phyloP scores from a whole-genome alignment of 192 early-diverging fungal species.

The Mortierella hygrophila region DNA sequence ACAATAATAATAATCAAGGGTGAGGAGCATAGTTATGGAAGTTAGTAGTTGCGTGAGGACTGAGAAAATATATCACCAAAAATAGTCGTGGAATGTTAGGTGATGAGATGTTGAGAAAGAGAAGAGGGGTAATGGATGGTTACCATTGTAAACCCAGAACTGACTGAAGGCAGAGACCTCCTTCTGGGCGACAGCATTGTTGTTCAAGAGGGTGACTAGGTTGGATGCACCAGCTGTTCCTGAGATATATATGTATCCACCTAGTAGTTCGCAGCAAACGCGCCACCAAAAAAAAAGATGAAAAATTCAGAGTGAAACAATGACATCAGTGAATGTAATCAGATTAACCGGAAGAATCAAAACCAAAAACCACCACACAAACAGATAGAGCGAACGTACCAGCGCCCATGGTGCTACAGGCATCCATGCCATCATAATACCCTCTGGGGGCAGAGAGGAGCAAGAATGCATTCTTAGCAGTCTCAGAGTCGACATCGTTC shows the following conservation, averaged over 20 bases:
- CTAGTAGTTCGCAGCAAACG: not conserved
- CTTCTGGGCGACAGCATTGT: conserved; percentile 30
- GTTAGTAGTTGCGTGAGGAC: not conserved
- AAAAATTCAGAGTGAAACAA: not conserved
- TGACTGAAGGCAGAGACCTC: conserved; percentile 34
- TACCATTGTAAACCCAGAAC: conserved; percentile 52
- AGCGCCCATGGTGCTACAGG: conserved; percentile 21
- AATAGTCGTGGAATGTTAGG: too few species aligned
- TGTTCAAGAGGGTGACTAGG: conserved; percentile 33
- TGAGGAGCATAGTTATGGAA: not conserved
- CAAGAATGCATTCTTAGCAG: conserved; percentile 24
- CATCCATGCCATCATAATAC: conserved; percentile 17
- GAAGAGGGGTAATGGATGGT: too few species aligned
- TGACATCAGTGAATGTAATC: not conserved
- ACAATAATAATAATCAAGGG: not conserved
- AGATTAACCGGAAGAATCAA: not conserved
- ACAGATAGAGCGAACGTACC: not conserved
- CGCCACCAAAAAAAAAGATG: not conserved
- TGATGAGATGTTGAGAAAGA: too few species aligned
- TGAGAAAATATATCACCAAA: too few species aligned
- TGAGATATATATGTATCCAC: conserved; percentile 43
- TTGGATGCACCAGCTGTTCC: conserved; percentile 34
- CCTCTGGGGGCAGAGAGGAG: conserved; percentile 22
- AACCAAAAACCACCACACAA: not conserved
- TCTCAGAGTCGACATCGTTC: conserved; percentile 34